Evolutionary conservation across 2,329 filamentous ascomycete species (phyloP).

Genomic region (Aspergillus eucalypticola): DNA sequence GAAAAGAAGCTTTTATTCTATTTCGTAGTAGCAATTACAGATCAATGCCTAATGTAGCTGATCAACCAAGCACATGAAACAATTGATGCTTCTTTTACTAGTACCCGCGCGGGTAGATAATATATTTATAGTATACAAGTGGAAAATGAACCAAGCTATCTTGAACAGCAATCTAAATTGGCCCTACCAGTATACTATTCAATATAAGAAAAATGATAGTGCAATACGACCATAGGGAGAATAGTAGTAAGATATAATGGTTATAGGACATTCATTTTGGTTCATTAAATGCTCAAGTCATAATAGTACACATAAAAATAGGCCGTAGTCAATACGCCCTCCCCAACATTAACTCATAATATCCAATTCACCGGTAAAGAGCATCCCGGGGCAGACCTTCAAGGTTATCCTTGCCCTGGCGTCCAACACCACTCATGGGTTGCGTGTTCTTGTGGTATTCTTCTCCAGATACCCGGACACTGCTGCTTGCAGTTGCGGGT

Average conservation of each 20-base stretch:
- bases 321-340: slow-evolving; percentile 6
- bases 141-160: too few relatives aligned
- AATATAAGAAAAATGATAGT: too few relatives aligned
- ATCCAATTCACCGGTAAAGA: slow-evolving; percentile 45
- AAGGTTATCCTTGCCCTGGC: slow-evolving; percentile 62
- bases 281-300: slow-evolving; percentile 7
- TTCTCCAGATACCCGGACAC: slow-evolving; percentile 50
- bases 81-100: too few relatives aligned
- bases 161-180: background rate
- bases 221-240: too few relatives aligned
- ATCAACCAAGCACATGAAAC: too few relatives aligned
- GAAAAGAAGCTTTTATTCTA: too few relatives aligned
- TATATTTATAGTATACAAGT: too few relatives aligned
- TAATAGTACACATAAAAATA: slow-evolving; percentile 4
- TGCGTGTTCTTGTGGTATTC: slow-evolving; percentile 57
- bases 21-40: too few relatives aligned
- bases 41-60: too few relatives aligned
- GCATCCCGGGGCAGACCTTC: slow-evolving; percentile 62
- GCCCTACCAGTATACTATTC: background rate
- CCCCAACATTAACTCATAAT: background rate
- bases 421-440: slow-evolving; percentile 54
- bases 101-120: too few relatives aligned
- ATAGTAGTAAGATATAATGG: background rate
- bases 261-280: background rate
- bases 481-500: slow-evolving; percentile 60